A percentile compares a stretch with the other conserved stretches of the same genome.
phyloP scores from a whole-genome alignment of 2,329 filamentous ascomycete species.

The Hypomyces perniciosus region DNA sequence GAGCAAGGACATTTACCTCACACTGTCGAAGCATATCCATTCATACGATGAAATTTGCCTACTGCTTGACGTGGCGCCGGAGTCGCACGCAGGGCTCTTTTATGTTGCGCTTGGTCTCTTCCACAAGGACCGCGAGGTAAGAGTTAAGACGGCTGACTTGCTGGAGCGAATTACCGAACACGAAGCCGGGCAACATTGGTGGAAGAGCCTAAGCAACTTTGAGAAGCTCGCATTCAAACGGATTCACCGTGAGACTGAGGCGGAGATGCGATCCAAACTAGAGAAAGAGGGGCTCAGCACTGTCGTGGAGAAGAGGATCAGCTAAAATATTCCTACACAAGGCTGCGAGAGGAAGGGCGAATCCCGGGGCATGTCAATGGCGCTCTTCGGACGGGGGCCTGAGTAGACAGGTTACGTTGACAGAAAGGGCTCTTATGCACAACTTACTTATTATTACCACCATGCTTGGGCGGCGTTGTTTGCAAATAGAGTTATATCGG shows the following conservation, averaged over 20 bases:
- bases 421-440: no score
- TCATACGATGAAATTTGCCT: constrained; percentile 83
- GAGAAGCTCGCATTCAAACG: constrained; percentile 80
- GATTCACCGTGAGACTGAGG: constrained; percentile 61
- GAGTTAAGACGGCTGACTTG: constrained; percentile 69
- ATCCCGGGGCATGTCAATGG: background rate
- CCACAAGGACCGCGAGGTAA: constrained; percentile 76
- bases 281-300: constrained; percentile 39
- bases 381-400: no score
- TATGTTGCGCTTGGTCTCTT: constrained; percentile 88
- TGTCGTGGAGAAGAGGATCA: constrained; percentile 42
- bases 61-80: constrained; percentile 73
- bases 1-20: constrained; percentile 78
- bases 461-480: constrained; percentile 6
- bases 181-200: constrained; percentile 90
- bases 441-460: background rate
- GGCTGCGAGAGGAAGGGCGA: background rate
- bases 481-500: background rate
- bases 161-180: constrained; percentile 79
- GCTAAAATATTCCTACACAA: constrained; percentile 28
- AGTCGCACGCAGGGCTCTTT: constrained; percentile 82
- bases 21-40: constrained; percentile 67
- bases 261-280: constrained; percentile 41
- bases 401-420: no score
- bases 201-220: constrained; percentile 78